A percentile compares a stretch with the other conserved stretches of the same genome.
Conservation (phyloP, 2,329 filamentous ascomycete genomes). For the Fonsecaea multimorphosa region DNA sequence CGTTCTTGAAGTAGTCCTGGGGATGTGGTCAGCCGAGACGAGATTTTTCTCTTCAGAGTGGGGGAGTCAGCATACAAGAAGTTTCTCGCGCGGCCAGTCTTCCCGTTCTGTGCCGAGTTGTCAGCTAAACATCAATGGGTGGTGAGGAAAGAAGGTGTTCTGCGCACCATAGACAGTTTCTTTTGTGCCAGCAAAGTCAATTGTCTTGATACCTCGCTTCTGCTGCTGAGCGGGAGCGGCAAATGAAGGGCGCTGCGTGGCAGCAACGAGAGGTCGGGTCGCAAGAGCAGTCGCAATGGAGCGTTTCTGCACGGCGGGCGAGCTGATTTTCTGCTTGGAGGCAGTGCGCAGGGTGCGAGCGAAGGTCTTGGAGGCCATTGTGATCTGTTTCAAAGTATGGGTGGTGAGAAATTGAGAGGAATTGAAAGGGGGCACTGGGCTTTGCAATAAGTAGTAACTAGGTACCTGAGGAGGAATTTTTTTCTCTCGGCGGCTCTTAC, state of each 20-base stretch:
- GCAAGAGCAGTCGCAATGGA: conserved; percentile 65
- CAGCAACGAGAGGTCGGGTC: conserved; percentile 58
- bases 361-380: conserved; percentile 57
- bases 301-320: conserved; percentile 59
- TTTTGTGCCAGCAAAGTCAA: conserved; percentile 96
- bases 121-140: conserved; percentile 16
- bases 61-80: conserved; percentile 71
- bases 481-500: background rate
- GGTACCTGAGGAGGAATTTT: background rate
- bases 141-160: background rate
- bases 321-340: conserved; percentile 60
- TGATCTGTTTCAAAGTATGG: conserved; percentile 26
- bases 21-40: conserved; percentile 29
- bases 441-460: conserved; percentile 5
- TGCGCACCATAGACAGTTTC: conserved; percentile 88
- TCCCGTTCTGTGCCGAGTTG: conserved; percentile 73
- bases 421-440: background rate
- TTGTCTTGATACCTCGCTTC: conserved; percentile 91
- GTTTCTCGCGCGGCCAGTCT: conserved; percentile 99
- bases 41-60: background rate
- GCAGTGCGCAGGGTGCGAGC: conserved; percentile 64
- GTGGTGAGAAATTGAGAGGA: conserved; percentile 19
- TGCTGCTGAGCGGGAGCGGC: conserved; percentile 65
- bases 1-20: conserved; percentile 99
- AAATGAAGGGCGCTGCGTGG: conserved; percentile 51